Evolutionary conservation across 2,329 filamentous ascomycete species (phyloP).

Genomic region (Hypoxylon sp.): DNA sequence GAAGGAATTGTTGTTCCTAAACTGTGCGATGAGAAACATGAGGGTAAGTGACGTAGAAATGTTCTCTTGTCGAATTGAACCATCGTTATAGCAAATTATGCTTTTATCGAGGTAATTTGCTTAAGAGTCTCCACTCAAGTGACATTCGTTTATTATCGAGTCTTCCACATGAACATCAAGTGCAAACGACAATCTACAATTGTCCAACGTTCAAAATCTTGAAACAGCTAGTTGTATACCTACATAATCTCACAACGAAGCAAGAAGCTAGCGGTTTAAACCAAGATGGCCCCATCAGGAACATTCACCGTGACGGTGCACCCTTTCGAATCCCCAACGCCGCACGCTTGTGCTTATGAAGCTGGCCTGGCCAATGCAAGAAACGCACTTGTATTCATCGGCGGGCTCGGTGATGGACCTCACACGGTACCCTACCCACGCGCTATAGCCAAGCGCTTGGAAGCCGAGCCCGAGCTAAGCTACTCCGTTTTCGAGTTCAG

Average conservation of each 20-base stretch:
- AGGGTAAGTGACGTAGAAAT: neutral
- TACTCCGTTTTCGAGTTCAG: slow-evolving; percentile 71
- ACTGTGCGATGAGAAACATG: slow-evolving; percentile 5
- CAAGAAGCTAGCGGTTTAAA: neutral
- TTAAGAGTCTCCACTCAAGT: slow-evolving; percentile 8
- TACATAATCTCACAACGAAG: neutral
- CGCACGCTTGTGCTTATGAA: slow-evolving; percentile 63
- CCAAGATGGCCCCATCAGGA: slow-evolving; percentile 39
- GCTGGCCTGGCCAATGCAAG: slow-evolving; percentile 56
- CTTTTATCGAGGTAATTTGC: slow-evolving; percentile 7
- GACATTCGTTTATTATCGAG: slow-evolving; percentile 1
- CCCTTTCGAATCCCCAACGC: slow-evolving; percentile 59
- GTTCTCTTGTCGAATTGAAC: slow-evolving; percentile 9
- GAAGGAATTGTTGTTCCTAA: neutral
- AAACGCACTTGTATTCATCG: slow-evolving; percentile 77
- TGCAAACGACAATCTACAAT: neutral
- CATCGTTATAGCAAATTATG: neutral
- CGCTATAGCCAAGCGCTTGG: slow-evolving; percentile 60
- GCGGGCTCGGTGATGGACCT: slow-evolving; percentile 77
- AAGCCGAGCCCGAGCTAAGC: slow-evolving; percentile 54
- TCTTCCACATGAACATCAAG: slow-evolving; percentile 1
- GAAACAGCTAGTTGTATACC: neutral
- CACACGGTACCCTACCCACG: slow-evolving; percentile 72
- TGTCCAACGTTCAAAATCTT: neutral
- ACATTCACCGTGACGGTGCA: slow-evolving; percentile 63